These are phyloP conservation scores for Arthrinium puccinioides DNA, from an alignment of 2,329 filamentous ascomycete genomes.

Conservation along the genomic window DNA sequence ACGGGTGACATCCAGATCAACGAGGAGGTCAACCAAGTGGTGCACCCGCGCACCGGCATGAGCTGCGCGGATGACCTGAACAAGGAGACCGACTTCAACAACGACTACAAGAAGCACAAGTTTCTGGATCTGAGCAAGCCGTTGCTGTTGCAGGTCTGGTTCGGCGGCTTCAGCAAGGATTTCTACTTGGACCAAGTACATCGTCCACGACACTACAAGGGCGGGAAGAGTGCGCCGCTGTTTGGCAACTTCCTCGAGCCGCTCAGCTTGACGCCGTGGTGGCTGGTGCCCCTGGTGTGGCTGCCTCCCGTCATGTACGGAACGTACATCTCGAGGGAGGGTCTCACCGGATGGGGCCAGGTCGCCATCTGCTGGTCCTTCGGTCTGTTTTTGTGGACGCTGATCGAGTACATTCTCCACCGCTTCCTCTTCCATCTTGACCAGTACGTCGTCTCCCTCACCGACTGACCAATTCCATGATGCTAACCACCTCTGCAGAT, in stretches of 20 bases:
- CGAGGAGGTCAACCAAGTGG: slow-evolving; percentile 17
- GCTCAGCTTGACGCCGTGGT: slow-evolving; percentile 93
- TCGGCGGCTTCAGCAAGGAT: slow-evolving; percentile 81
- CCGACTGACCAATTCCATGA: not conserved
- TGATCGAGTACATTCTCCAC: slow-evolving; percentile 85
- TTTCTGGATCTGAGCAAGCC: slow-evolving; percentile 86
- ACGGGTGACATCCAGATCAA: slow-evolving; percentile 26
- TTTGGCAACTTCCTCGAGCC: slow-evolving; percentile 99
- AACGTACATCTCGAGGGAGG: slow-evolving; percentile 55
- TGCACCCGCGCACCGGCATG: slow-evolving; percentile 73
- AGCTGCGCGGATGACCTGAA: slow-evolving; percentile 79
- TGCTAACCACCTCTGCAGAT: slow-evolving; percentile 44
- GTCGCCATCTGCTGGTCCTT: slow-evolving; percentile 57
- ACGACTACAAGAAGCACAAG: slow-evolving; percentile 84
- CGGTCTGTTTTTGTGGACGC: slow-evolving; percentile 76
- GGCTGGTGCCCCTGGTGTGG: slow-evolving; percentile 78
- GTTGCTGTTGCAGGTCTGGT: slow-evolving; percentile 82
- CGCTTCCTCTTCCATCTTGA: slow-evolving; percentile 93
- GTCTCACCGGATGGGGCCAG: slow-evolving; percentile 42
- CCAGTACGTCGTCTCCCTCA: slow-evolving; percentile 49
- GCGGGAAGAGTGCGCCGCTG: slow-evolving; percentile 82
- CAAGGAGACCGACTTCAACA: slow-evolving; percentile 69
- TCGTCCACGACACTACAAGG: slow-evolving; percentile 90
- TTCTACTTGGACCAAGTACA: slow-evolving; percentile 98
- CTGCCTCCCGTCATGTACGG: slow-evolving; percentile 73